Evolutionary conservation across 768 basidiomycete genomes (phyloP).

Genomic region (Grammothele lineata): DNA sequence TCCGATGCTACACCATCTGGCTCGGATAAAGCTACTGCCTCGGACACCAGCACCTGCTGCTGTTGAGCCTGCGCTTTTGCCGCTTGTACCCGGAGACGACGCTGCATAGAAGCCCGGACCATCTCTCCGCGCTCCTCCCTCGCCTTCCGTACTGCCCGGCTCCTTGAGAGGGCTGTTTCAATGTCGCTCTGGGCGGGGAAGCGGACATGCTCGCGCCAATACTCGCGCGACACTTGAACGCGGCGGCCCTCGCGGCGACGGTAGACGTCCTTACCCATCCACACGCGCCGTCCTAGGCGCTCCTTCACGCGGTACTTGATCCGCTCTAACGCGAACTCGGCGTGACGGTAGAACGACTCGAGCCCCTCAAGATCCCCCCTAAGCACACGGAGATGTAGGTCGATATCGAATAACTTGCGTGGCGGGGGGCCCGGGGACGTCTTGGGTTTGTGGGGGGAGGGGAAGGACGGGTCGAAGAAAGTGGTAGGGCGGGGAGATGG

Average conservation of each 20-base stretch:
- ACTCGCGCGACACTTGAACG: constrained; percentile 34
- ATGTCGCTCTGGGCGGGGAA: too few relatives aligned
- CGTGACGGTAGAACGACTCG: constrained; percentile 36
- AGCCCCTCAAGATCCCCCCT: constrained; percentile 51
- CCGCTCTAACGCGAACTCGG: constrained; percentile 44
- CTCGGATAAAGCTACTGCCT: too few relatives aligned
- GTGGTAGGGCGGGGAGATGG: constrained; percentile 6
- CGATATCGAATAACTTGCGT: constrained; percentile 41
- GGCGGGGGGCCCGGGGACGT: constrained; percentile 1
- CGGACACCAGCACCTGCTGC: too few relatives aligned
- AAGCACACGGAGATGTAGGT: constrained; percentile 54
- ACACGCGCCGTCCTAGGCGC: constrained; percentile 73
- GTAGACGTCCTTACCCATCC: constrained; percentile 56
- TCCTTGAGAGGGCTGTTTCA: too few relatives aligned
- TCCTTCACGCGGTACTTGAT: constrained; percentile 60
- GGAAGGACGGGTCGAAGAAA: constrained; percentile 17
- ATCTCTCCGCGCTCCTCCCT: too few relatives aligned
- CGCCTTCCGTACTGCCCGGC: too few relatives aligned
- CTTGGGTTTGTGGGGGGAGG: constrained; percentile 25
- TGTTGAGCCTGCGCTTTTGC: too few relatives aligned
- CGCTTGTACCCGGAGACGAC: too few relatives aligned
- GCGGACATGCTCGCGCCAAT: too few relatives aligned
- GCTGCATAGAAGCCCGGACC: too few relatives aligned
- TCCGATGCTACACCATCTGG: too few relatives aligned
- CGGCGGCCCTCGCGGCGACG: constrained; percentile 32